These are phyloP conservation scores for Discostella stelligeroides DNA, from an alignment of 108 stramenopile species.

Conservation along the genomic window DNA sequence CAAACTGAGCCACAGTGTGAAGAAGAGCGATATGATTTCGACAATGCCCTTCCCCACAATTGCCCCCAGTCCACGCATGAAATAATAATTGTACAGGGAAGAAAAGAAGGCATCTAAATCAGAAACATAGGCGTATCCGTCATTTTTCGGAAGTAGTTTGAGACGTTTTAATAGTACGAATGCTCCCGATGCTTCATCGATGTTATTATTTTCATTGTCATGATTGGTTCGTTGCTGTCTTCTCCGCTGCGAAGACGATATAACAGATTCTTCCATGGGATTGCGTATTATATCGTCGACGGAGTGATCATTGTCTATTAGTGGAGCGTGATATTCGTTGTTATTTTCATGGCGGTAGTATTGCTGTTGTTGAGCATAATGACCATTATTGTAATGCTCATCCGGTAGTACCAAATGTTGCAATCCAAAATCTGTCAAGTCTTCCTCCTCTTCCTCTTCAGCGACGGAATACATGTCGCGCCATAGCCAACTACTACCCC, in stretches of 20 bases:
- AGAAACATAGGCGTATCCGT: slow-evolving; percentile 73
- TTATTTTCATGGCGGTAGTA: neutral
- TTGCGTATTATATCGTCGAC: slow-evolving; percentile 7
- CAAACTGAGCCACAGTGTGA: slow-evolving; percentile 88
- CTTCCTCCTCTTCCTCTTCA: slow-evolving; percentile 25
- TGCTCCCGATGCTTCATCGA: slow-evolving; percentile 27
- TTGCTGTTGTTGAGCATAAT: slow-evolving; percentile 6
- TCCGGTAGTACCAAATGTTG: slow-evolving; percentile 7
- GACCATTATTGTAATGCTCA: neutral
- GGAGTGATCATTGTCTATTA: slow-evolving; percentile 21
- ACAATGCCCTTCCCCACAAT: slow-evolving; percentile 86
- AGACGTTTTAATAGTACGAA: slow-evolving; percentile 71
- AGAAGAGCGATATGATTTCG: slow-evolving; percentile 81
- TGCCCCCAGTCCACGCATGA: slow-evolving; percentile 85
- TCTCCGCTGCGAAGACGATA: neutral
- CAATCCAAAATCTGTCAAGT: slow-evolving; percentile 32
- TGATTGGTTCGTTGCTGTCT: neutral
- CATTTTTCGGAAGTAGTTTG: slow-evolving; percentile 53
- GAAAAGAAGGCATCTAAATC: slow-evolving; percentile 90
- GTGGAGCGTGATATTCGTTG: slow-evolving; percentile 23
- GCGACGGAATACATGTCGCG: slow-evolving; percentile 18
- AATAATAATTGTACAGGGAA: slow-evolving; percentile 90
- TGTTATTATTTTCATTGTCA: neutral
- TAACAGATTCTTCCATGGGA: slow-evolving; percentile 6
- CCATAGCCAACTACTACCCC: slow-evolving; percentile 9